A percentile compares a stretch with the other conserved stretches of the same genome.
phyloP scores from a whole-genome alignment of 2,329 filamentous ascomycete genomes.

The Aspergillus fischeri region DNA sequence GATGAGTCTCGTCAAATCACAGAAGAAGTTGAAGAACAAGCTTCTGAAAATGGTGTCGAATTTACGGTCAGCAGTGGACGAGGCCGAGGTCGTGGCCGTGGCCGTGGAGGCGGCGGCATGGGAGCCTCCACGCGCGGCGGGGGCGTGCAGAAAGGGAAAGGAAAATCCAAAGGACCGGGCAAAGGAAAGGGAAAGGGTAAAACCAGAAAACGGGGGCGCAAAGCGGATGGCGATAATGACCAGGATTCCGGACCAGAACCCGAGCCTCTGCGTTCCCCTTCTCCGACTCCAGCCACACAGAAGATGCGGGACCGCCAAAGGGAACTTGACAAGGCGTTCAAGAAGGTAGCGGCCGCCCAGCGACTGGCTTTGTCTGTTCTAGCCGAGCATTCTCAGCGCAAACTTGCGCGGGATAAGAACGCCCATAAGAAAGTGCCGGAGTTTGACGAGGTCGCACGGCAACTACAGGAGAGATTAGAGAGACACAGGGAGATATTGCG shows the following conservation, averaged over 20 bases:
- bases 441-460: conserved; percentile 32
- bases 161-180: not conserved
- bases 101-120: conserved; percentile 30
- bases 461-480: conserved; percentile 26
- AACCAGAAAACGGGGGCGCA: conserved; percentile 21
- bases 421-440: conserved; percentile 38
- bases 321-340: conserved; percentile 40
- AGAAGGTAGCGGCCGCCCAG: conserved; percentile 39
- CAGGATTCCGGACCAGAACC: not conserved
- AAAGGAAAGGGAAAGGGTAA: not conserved
- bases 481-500: conserved; percentile 26
- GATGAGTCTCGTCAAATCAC: conserved; percentile 19
- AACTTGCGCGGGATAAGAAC: conserved; percentile 38
- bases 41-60: conserved; percentile 16
- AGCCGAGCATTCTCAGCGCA: conserved; percentile 36
- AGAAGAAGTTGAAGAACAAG: conserved; percentile 20
- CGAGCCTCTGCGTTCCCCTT: conserved; percentile 30
- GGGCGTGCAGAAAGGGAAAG: not conserved
- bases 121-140: conserved; percentile 20
- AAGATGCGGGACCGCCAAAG: conserved; percentile 39
- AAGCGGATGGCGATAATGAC: conserved; percentile 7
- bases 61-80: conserved; percentile 23
- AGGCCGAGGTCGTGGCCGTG: conserved; percentile 31
- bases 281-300: conserved; percentile 33
- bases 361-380: conserved; percentile 37